Base-by-base conservation (phyloP, 495 filamentous ascomycete genomes). In the Penicillium lagena region DNA sequence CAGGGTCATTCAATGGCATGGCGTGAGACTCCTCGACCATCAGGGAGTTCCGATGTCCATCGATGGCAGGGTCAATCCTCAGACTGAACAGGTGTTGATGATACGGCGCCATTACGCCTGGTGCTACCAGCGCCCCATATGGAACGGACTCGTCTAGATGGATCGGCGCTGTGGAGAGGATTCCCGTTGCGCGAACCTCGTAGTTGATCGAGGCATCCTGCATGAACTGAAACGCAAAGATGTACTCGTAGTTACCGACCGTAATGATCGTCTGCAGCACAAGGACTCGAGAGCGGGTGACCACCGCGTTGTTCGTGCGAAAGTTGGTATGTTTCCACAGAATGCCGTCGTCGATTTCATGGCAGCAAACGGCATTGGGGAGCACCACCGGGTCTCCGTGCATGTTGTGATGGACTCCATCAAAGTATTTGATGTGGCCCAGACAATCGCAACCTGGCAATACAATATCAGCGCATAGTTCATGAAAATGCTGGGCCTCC, bases 51-150 rank as follows among this genome's bases (percentile, higher is more conserved):
- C 63, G 51, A 40, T 78, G 72, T 2, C 89, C 91, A 44, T 87
- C 89, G 38, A 96, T 70, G 35, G 77, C 74, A 0, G 90, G 89
- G 61, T 96, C 89, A 7, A 96, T 77, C 15, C 90, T 87, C 0
- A 95, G 79, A 13, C 77, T 86, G 70, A 96, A 93, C 47, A 95
- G 82, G 63, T 96, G 90, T 54, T 96, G 90, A 54, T 96, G 90
- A 50, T 84, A 76, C 40, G 80, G 67, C 0, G 77, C 89, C 6
- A 96, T 68, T 3, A 90, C 89, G 0, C 90, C 90, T 0, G 88
- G 89, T 39, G 86, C 85, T 5, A 96, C 87, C 32, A 89, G 66
- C 0, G 89, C 95, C 28, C 90, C 90, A 65, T 82, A 96, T 17
- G 74, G 82, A 0, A 68, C 62, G 1, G 50, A 51, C 29, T 81